Evolutionary conservation across 495 filamentous ascomycete genomes (phyloP).

Genomic region (Penicillium odoratum): DNA sequence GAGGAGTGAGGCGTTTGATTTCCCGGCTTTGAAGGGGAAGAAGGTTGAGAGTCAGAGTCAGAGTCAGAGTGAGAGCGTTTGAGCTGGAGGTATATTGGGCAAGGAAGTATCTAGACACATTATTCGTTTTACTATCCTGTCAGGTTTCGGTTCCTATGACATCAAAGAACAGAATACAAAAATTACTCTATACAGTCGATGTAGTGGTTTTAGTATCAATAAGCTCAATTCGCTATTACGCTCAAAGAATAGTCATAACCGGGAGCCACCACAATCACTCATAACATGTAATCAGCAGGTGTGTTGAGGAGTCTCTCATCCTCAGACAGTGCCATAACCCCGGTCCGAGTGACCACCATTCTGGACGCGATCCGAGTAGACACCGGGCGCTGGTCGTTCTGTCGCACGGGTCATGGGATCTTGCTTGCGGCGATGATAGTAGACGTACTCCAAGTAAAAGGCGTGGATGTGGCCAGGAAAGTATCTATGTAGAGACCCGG

Average conservation of each 20-base stretch:
- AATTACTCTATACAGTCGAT: not conserved
- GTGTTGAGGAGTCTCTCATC: not conserved
- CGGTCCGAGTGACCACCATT: slow-evolving; percentile 55
- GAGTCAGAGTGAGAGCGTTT: slow-evolving; percentile 3
- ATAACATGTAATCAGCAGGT: not conserved
- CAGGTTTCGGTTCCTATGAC: not conserved
- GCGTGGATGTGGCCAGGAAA: slow-evolving; percentile 85
- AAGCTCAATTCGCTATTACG: not conserved
- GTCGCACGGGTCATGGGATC: slow-evolving; percentile 49
- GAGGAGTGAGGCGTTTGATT: slow-evolving; percentile 64
- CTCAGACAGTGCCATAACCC: slow-evolving; percentile 53
- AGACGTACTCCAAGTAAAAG: slow-evolving; percentile 88
- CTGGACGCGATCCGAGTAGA: slow-evolving; percentile 82
- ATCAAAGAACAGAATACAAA: not conserved
- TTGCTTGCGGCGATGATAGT: slow-evolving; percentile 69
- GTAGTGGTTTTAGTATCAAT: not conserved
- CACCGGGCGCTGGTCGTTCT: slow-evolving; percentile 59
- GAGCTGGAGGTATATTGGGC: not conserved
- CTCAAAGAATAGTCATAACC: not conserved
- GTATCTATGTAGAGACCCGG: slow-evolving; percentile 46
- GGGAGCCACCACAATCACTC: not conserved
- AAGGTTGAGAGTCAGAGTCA: slow-evolving; percentile 23
- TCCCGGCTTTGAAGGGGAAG: slow-evolving; percentile 68
- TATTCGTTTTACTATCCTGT: not conserved
- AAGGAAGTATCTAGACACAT: not conserved